phyloP scores from a whole-genome alignment of 768 basidiomycete species.

The Mycena indigotica region DNA sequence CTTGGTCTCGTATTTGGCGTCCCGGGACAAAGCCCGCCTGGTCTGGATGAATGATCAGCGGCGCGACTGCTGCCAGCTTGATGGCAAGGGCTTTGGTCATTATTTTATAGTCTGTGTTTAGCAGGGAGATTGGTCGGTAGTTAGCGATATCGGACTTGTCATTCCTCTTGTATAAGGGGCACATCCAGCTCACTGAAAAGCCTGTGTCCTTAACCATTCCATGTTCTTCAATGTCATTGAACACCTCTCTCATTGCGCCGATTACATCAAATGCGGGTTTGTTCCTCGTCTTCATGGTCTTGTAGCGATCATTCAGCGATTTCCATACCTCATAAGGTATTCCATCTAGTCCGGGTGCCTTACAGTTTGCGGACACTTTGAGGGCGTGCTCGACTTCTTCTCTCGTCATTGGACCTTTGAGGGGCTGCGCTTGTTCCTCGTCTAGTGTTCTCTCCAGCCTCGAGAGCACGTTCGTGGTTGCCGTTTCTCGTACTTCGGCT shows the following conservation, averaged over 20 bases:
- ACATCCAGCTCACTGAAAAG: constrained; percentile 26
- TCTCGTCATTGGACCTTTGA: not conserved
- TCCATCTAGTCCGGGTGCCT: constrained; percentile 8
- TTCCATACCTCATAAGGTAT: constrained; percentile 25
- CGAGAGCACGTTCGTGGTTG: not conserved
- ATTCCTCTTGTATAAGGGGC: constrained; percentile 34
- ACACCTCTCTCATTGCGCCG: not conserved
- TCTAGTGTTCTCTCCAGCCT: not conserved
- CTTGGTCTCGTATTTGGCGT: constrained; percentile 26
- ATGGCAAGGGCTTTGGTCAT: not conserved
- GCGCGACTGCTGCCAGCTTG: not conserved
- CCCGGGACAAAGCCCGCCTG: constrained; percentile 27
- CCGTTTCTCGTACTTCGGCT: not conserved
- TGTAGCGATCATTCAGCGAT: not conserved
- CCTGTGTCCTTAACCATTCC: not conserved
- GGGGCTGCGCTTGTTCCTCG: not conserved
- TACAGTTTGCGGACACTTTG: not conserved
- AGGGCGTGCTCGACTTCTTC: not conserved
- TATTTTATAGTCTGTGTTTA: constrained; percentile 3
- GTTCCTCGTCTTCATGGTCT: not conserved
- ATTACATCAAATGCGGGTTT: constrained; percentile 5
- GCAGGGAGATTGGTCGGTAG: constrained; percentile 19
- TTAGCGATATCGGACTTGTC: constrained; percentile 20
- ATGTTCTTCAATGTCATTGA: constrained; percentile 16
- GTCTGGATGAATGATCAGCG: not conserved